Percentiles rank a stretch among this genome's conserved stretches.
Evolutionary conservation across 2,329 filamentous ascomycete species (phyloP).

Genomic region (Fusarium irregulare): DNA sequence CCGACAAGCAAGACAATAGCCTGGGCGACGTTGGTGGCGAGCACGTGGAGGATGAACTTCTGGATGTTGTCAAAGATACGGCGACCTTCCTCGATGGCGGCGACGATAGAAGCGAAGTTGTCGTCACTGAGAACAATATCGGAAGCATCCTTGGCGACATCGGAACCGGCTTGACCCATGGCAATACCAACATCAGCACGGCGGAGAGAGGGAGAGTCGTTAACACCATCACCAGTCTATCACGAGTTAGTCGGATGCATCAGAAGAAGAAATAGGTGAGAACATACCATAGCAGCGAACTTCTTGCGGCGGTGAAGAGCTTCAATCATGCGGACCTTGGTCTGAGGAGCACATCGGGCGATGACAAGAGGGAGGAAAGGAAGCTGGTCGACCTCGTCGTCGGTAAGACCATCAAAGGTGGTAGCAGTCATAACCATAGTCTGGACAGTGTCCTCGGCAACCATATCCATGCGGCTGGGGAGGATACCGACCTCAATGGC

Average conservation of each 20-base stretch:
- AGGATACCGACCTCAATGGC: slow-evolving; percentile 72
- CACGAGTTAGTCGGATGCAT: slow-evolving; percentile 16
- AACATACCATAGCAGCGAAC: slow-evolving; percentile 72
- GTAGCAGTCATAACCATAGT: slow-evolving; percentile 73
- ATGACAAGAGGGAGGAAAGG: slow-evolving; percentile 75
- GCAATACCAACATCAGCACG: slow-evolving; percentile 78
- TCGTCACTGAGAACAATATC: slow-evolving; percentile 78
- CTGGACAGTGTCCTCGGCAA: slow-evolving; percentile 64
- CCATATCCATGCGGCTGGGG: slow-evolving; percentile 58
- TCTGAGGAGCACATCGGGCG: slow-evolving; percentile 75
- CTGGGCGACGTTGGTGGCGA: slow-evolving; percentile 78
- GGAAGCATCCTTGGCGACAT: slow-evolving; percentile 72
- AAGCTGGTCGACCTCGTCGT: slow-evolving; percentile 72
- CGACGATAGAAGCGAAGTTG: slow-evolving; percentile 78
- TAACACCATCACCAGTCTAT: slow-evolving; percentile 76
- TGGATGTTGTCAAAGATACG: slow-evolving; percentile 82
- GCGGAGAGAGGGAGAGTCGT: slow-evolving; percentile 77
- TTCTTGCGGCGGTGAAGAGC: slow-evolving; percentile 73
- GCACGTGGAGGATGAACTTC: slow-evolving; percentile 77
- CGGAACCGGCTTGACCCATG: slow-evolving; percentile 71
- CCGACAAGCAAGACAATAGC: slow-evolving; percentile 77
- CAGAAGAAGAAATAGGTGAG: accelerated
- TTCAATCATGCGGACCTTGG: slow-evolving; percentile 80
- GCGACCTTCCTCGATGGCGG: slow-evolving; percentile 77
- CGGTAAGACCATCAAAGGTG: slow-evolving; percentile 71